These are phyloP conservation scores for Neurospora sp. DNA, from an alignment of 2,329 filamentous ascomycete species.

Conservation along the genomic window DNA sequence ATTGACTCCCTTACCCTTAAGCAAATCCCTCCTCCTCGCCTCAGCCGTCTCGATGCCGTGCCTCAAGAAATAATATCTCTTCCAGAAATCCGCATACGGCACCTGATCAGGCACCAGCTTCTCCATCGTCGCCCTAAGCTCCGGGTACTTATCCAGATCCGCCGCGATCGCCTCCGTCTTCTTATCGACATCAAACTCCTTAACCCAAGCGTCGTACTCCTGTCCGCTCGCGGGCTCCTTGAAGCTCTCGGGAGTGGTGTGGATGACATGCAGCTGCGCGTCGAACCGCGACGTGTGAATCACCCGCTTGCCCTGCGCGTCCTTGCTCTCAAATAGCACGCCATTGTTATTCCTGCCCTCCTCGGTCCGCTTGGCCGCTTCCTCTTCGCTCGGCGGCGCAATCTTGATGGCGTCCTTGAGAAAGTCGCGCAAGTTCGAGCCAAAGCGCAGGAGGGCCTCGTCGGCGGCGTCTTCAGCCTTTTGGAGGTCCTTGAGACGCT, in stretches of 20 bases:
- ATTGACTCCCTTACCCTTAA: constrained; percentile 60
- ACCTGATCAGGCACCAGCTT: constrained; percentile 87
- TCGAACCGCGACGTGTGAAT: constrained; percentile 93
- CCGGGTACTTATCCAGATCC: constrained; percentile 78
- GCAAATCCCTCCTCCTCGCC: constrained; percentile 72
- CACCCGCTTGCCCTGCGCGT: constrained; percentile 79
- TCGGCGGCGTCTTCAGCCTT: constrained; percentile 92
- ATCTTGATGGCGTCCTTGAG: constrained; percentile 84
- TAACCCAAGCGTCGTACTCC: constrained; percentile 66
- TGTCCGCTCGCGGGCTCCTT: constrained; percentile 63
- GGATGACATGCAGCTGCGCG: constrained; percentile 90
- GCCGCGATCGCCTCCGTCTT: constrained; percentile 76
- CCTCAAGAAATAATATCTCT: constrained; percentile 87
- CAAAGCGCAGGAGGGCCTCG: constrained; percentile 86
- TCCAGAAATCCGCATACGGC: constrained; percentile 88
- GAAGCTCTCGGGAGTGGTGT: constrained; percentile 75
- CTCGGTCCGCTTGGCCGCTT: constrained; percentile 23
- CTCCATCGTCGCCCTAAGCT: constrained; percentile 85
- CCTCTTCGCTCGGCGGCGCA: constrained; percentile 55
- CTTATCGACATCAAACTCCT: constrained; percentile 67
- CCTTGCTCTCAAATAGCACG: constrained; percentile 88
- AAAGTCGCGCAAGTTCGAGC: constrained; percentile 81
- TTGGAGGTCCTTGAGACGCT: constrained; percentile 80
- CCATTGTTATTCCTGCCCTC: constrained; percentile 35
- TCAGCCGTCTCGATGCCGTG: constrained; percentile 92